Evolutionary conservation across 345 rosid species (phyloP), one percentile per base, ranked within the genome.

Genomic region (Dipteronia sinensis): DNA sequence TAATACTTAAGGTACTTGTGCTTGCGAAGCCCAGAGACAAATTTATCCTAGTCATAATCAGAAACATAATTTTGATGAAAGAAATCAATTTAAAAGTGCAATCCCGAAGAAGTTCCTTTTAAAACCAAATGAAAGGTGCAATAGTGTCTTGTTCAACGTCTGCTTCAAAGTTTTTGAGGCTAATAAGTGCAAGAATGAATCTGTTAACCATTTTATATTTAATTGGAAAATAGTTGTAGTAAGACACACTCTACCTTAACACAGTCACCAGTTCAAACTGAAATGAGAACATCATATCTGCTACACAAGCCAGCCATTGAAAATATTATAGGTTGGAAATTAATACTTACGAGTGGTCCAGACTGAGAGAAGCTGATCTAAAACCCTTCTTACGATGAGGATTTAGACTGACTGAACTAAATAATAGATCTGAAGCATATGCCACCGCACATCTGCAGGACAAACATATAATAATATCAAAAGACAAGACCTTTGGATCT

Each of bases 401-500:
- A 86, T 96, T 96, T 86, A 92, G 71, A 78, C 95, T 89, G 55
- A 94, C 88, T 77, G 81, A 61, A 77, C 92, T 85, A 83, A 96
- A 94, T 83, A 92, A 79, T 31, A 94, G 85, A 89, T 96, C 99
- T 67, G 99, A 96, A 72, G 98, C 88, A 81, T 40, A 96, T 23
- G 99, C 98, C 67, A 85, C 99, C 2, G 90, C 99, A 82, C 99
- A 96, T 83, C 99, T 96, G 91, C 74, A 82, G 72, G 74, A 65
- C 11, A 70, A 68, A 34, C 46, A 81, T 66, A 53, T 7, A 2
- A 58, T 12, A 27, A 82, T 29, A 73, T 47, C 27, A 65, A 23
- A 58, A 67, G 23, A 64, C 69, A 20, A 22, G 64, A 79, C 68
- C 15, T 69, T 19, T 31, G 23, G 46, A n/a, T 47, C 20, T 12